A percentile compares a stretch with the other conserved stretches of the same genome.
Conservation (phyloP, 129 eudicot species). For the Glebionis coronaria region DNA sequence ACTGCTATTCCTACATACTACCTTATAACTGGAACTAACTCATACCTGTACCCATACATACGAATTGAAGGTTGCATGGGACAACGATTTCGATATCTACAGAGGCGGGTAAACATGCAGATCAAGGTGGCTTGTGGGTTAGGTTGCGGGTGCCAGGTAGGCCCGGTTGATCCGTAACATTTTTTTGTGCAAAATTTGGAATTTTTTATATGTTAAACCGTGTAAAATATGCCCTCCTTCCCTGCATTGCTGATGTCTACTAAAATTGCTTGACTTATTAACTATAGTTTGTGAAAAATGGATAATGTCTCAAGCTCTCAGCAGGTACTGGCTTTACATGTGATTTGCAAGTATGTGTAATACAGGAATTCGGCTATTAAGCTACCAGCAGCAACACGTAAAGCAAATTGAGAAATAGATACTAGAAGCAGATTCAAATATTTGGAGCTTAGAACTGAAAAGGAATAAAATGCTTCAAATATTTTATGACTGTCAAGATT, state of each 20-base stretch:
- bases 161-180: not conserved
- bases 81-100: too few relatives aligned
- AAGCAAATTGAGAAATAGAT: conserved; percentile 40
- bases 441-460: too few relatives aligned
- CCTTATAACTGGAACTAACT: conserved; percentile 4
- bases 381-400: conserved; percentile 46
- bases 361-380: conserved; percentile 90
- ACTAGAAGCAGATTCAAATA: too few relatives aligned
- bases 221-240: not conserved
- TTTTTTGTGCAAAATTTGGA: not conserved
- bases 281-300: conserved; percentile 4
- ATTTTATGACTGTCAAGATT: too few relatives aligned
- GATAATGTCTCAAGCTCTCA: not conserved
- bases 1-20: conserved; percentile 15
- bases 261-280: not conserved
- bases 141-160: too few relatives aligned
- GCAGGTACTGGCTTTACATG: conserved; percentile 16
- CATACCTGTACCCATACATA: not conserved
- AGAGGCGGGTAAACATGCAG: too few relatives aligned
- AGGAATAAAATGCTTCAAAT: too few relatives aligned
- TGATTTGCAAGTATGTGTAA: conserved; percentile 71
- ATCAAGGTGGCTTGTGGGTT: too few relatives aligned
- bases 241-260: conserved; percentile 16
- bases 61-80: too few relatives aligned
- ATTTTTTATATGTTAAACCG: not conserved